A percentile compares a stretch with the other conserved stretches of the same genome.
Evolutionary conservation across 2,329 filamentous ascomycete species (phyloP).

Genomic region (Teratosphaeria nubilosa): DNA sequence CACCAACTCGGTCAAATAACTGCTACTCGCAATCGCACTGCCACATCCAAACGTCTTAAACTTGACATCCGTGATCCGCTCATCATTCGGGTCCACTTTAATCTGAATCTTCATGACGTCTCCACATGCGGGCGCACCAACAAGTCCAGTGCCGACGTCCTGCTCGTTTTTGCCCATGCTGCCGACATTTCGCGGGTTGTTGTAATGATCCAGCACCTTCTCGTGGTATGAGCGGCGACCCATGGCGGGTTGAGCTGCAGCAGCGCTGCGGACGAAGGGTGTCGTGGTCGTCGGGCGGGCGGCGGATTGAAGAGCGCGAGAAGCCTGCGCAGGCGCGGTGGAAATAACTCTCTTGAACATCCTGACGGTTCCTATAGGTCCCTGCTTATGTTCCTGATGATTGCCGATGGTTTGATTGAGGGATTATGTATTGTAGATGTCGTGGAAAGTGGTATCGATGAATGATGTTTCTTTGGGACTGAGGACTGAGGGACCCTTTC

Average conservation of each 20-base stretch:
- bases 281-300: conserved; percentile 40
- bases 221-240: conserved; percentile 50
- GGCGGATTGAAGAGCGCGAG: conserved; percentile 39
- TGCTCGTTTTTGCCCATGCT: conserved; percentile 68
- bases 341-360: conserved; percentile 52
- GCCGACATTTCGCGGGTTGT: conserved; percentile 66
- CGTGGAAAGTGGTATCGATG: background rate
- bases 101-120: conserved; percentile 95
- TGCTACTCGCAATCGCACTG: conserved; percentile 86
- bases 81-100: conserved; percentile 75
- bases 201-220: conserved; percentile 74
- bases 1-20: conserved; percentile 89
- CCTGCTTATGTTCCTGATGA: background rate
- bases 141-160: conserved; percentile 83
- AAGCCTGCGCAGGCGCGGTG: conserved; percentile 43
- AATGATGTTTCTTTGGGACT: background rate
- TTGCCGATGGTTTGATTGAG: background rate
- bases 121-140: conserved; percentile 81
- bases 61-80: conserved; percentile 87
- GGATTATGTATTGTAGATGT: background rate
- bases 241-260: conserved; percentile 29
- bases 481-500: background rate
- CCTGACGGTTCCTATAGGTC: conserved; percentile 10
- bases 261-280: conserved; percentile 29
- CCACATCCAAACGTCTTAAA: conserved; percentile 98